Percentiles rank a stretch among this genome's conserved stretches.
Evolutionary conservation across 305 asterid genomes (phyloP).

Genomic region (Fraxinus baroniana): DNA sequence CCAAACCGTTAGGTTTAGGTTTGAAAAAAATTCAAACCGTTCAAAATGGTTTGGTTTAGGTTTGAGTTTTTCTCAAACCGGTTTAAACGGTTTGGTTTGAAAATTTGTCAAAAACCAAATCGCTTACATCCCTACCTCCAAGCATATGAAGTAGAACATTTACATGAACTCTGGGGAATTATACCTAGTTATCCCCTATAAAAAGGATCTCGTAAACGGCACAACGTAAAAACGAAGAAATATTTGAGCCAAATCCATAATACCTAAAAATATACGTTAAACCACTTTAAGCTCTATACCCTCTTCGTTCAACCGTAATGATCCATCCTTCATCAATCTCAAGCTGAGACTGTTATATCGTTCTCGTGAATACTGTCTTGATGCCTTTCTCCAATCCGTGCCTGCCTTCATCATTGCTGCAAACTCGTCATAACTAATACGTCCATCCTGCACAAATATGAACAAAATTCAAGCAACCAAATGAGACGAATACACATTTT

Average conservation of each 20-base stretch:
- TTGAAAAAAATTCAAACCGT: too few relatives aligned
- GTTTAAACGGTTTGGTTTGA: too few relatives aligned
- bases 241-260: not conserved
- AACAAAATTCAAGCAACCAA: not conserved
- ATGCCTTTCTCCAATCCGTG: constrained; percentile 70
- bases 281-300: constrained; percentile 24
- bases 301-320: constrained; percentile 33
- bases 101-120: too few relatives aligned
- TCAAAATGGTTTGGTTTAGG: too few relatives aligned
- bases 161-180: not conserved
- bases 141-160: not conserved
- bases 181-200: not conserved
- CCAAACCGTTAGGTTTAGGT: too few relatives aligned
- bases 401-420: constrained; percentile 67
- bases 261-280: not conserved
- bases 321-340: constrained; percentile 54
- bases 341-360: constrained; percentile 60
- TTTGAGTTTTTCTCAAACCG: too few relatives aligned
- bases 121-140: too few relatives aligned
- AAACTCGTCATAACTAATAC: constrained; percentile 62
- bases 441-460: constrained; percentile 50
- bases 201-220: not conserved
- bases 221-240: not conserved
- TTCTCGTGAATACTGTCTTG: constrained; percentile 65
- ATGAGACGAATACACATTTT: not conserved